These are phyloP conservation scores for Fusarium incarnatum DNA, from an alignment of 2,329 filamentous ascomycete species.

Conservation along the genomic window DNA sequence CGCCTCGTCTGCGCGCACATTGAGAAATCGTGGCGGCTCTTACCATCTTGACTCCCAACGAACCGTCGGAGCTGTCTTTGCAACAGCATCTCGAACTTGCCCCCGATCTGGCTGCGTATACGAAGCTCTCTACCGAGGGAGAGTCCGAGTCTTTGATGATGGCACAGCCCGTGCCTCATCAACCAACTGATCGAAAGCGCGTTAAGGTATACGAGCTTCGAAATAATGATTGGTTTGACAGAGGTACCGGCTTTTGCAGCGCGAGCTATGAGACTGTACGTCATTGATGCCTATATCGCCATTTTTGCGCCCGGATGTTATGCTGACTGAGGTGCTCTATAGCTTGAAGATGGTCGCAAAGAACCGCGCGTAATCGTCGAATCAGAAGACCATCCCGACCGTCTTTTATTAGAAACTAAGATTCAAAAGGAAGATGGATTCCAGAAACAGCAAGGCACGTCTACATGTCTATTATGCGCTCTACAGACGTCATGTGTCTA, in stretches of 20 bases:
- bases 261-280: conserved; percentile 80
- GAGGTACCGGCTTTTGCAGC: conserved; percentile 94
- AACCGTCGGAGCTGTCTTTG: conserved; percentile 66
- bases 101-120: conserved; percentile 64
- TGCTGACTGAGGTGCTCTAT: conserved; percentile 45
- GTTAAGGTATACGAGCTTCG: conserved; percentile 99
- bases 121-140: conserved; percentile 62
- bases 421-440: conserved; percentile 96
- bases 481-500: conserved; percentile 42
- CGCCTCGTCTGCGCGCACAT: conserved; percentile 48
- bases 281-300: conserved; percentile 32
- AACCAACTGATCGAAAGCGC: conserved; percentile 75
- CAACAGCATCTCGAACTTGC: conserved; percentile 70
- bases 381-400: conserved; percentile 89
- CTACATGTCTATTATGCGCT: conserved; percentile 10
- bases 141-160: conserved; percentile 74
- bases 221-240: conserved; percentile 99
- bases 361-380: conserved; percentile 91
- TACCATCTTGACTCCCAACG: conserved; percentile 65
- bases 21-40: conserved; percentile 66
- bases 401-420: conserved; percentile 86
- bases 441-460: conserved; percentile 94
- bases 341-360: conserved; percentile 73
- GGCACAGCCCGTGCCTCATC: conserved; percentile 78
- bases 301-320: conserved; percentile 17